Conservation (phyloP, 345 rosid species). For the Excoecaria agallocha region DNA sequence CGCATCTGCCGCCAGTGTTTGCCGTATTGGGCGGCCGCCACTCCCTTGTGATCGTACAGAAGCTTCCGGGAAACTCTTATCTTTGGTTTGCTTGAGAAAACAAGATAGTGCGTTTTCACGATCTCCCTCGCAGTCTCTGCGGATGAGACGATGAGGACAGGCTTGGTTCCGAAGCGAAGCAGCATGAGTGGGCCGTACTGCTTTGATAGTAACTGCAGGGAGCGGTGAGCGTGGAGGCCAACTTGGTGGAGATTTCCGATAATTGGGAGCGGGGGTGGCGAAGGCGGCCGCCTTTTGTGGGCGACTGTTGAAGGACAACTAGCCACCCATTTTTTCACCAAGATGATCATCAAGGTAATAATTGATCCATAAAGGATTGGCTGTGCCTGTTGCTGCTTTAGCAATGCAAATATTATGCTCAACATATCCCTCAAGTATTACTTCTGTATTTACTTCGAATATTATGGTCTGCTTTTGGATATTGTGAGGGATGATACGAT, state of each 20-base stretch:
- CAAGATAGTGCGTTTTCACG: constrained; percentile 10
- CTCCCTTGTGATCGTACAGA: constrained; percentile 4
- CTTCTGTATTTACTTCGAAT: too few species aligned
- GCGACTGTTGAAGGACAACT: not conserved
- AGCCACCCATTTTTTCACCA: not conserved
- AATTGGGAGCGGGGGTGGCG: constrained; percentile 11
- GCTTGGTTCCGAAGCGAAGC: constrained; percentile 6
- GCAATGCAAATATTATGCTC: too few species aligned
- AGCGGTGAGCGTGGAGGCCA: constrained; percentile 10
- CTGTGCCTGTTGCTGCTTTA: too few species aligned
- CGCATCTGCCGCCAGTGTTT: constrained; percentile 8
- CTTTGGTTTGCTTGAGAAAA: constrained; percentile 9
- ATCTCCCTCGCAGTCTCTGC: constrained; percentile 1
- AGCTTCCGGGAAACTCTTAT: not conserved
- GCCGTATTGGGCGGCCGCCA: not conserved
- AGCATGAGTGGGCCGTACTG: constrained; percentile 14
- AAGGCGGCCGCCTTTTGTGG: constrained; percentile 6
- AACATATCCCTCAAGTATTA: too few species aligned
- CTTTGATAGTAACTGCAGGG: constrained; percentile 6
- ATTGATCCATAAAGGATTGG: too few species aligned
- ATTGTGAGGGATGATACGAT: too few species aligned
- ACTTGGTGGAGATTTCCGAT: constrained; percentile 21
- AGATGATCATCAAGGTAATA: too few species aligned
- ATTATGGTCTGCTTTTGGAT: too few species aligned
- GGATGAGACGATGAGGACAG: constrained; percentile 10